phyloP scores from a whole-genome alignment of 805 yeast genomes.

The Metschnikowia drakensbergensis region DNA sequence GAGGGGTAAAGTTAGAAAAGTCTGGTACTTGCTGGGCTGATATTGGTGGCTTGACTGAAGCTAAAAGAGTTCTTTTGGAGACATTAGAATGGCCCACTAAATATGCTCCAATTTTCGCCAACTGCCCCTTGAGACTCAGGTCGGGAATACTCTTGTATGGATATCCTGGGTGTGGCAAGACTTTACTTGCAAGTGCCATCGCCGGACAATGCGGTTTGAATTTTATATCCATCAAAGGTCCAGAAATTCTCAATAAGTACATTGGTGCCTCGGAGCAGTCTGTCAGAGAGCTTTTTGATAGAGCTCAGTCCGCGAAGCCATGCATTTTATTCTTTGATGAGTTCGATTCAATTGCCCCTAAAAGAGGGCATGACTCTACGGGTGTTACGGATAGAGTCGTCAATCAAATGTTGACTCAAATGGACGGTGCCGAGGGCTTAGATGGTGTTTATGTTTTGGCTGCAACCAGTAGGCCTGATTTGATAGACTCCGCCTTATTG shows the following conservation, averaged over 20 bases:
- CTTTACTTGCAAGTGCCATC: constrained; percentile 86
- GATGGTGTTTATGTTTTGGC: constrained; percentile 97
- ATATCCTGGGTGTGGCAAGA: constrained; percentile 97
- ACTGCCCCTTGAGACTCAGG: constrained; percentile 80
- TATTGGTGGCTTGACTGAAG: constrained; percentile 81
- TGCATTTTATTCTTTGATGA: constrained; percentile 92
- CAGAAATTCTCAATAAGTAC: constrained; percentile 90
- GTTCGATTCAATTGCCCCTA: constrained; percentile 95
- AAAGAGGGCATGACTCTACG: constrained; percentile 95
- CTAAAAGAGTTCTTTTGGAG: constrained; percentile 72
- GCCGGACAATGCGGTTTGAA: constrained; percentile 92
- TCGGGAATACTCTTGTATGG: constrained; percentile 92
- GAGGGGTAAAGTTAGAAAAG: constrained; percentile 84
- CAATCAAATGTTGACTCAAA: constrained; percentile 92
- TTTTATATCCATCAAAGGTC: constrained; percentile 91
- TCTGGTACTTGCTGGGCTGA: constrained; percentile 76
- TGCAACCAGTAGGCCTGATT: constrained; percentile 93
- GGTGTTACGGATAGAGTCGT: constrained; percentile 98
- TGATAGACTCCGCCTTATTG: constrained; percentile 88
- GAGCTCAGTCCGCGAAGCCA: constrained; percentile 94
- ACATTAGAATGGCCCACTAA: constrained; percentile 97
- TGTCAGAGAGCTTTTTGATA: constrained; percentile 85
- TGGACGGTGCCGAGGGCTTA: constrained; percentile 98
- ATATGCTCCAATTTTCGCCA: constrained; percentile 90
- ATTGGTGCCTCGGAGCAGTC: constrained; percentile 97